Percentiles rank a stretch among this genome's conserved stretches.
phyloP scores from a whole-genome alignment of 768 basidiomycete genomes.

The Trametes cinnabarina region DNA sequence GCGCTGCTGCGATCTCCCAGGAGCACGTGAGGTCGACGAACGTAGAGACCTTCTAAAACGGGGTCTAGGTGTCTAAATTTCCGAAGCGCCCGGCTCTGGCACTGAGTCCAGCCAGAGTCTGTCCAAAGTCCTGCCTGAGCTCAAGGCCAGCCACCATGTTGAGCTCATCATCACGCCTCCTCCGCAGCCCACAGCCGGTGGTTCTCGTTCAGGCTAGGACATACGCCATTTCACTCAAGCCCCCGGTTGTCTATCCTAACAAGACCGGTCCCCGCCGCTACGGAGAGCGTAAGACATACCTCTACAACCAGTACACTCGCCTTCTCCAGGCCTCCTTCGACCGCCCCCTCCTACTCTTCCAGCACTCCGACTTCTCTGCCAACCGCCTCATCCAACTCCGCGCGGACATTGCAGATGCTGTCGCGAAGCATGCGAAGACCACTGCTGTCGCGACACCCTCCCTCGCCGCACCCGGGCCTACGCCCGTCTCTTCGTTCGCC shows the following conservation, averaged over 20 bases:
- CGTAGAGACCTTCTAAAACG: not conserved
- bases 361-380: conserved; percentile 73
- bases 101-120: not conserved
- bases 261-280: conserved; percentile 67
- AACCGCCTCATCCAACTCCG: conserved; percentile 67
- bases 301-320: conserved; percentile 75
- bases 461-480: conserved; percentile 34
- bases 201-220: conserved; percentile 6
- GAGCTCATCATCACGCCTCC: conserved; percentile 11
- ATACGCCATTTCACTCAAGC: conserved; percentile 16
- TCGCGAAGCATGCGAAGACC: conserved; percentile 37
- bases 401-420: conserved; percentile 59
- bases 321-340: conserved; percentile 58
- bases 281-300: conserved; percentile 73
- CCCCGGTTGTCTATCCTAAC: conserved; percentile 47
- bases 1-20: too few relatives aligned
- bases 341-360: conserved; percentile 73
- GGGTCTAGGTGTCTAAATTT: not conserved
- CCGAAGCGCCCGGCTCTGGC: not conserved
- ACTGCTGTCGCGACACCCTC: conserved; percentile 17
- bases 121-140: not conserved
- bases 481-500: conserved; percentile 13
- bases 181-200: conserved; percentile 5
- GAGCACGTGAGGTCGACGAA: too few relatives aligned
- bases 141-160: conserved; percentile 15